Evolutionary conservation across 2,329 filamentous ascomycete genomes (phyloP).

Genomic region (Lachnellula subtilissima): DNA sequence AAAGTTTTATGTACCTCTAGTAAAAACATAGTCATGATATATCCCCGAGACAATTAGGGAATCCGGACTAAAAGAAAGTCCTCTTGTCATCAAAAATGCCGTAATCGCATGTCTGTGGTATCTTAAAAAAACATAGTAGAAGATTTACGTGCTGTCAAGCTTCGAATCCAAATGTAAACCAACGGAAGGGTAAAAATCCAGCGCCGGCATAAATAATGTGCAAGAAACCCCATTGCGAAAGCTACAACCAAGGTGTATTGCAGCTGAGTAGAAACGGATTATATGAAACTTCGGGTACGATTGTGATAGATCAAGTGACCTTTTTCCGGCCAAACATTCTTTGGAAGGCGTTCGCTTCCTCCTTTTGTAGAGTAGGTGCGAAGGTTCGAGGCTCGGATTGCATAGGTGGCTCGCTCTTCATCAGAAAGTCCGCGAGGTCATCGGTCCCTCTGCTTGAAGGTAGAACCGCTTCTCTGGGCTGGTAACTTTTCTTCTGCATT

Average conservation of each 20-base stretch:
- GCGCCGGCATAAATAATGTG: not conserved
- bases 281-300: not conserved
- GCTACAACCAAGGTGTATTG: not conserved
- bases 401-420: conserved; percentile 22
- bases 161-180: not conserved
- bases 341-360: conserved; percentile 23
- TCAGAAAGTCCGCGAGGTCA: conserved; percentile 68
- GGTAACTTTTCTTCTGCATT: conserved; percentile 48
- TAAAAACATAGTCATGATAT: not conserved
- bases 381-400: conserved; percentile 20
- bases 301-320: conserved; percentile 3
- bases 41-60: not conserved
- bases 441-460: conserved; percentile 42
- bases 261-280: not conserved
- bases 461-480: conserved; percentile 26
- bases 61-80: not conserved
- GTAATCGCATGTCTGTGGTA: conserved; percentile 2
- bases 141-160: not conserved
- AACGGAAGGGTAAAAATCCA: not conserved
- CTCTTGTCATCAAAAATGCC: not conserved
- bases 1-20: not conserved
- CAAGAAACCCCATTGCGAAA: not conserved
- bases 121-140: not conserved
- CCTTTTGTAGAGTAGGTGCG: conserved; percentile 17
- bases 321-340: conserved; percentile 29